Base-by-base conservation (phyloP, 306 rosid genomes). In the Casuarina glauca region DNA sequence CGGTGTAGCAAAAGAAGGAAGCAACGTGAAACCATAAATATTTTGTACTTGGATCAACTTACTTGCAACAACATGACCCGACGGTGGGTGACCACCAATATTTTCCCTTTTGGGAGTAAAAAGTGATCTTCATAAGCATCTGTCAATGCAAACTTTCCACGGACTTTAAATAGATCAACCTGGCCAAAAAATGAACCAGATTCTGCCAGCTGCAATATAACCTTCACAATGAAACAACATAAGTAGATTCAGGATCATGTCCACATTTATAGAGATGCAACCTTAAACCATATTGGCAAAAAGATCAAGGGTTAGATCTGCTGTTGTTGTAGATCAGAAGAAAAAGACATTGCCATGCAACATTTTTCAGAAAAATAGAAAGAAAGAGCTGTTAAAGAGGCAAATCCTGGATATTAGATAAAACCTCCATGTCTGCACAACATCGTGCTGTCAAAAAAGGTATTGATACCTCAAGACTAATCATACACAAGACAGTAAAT, bases 121-220 rank as follows among this genome's bases (percentile, higher is more conserved):
- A 91, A 95, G 79, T 95, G 99, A 88, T 95, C 94, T 88, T 95
- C 99, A 75, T 95, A 95, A 66, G 99, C 96, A 91, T 95, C 99
- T 49, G 99, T 86, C 80, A 95, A 82, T 17, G 99, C 99, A 74
- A 95, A 95, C 86, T 95, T 95, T 45, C 99, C 99, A 11, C 99
- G 99, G 61, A 95, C 97, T 87, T 91, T 95, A 84, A 95, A 95
- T 49, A 95, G 91, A 89, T 95, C 97, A 82, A 95, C 99, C 86
- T 95, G 99, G 81, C 91, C 87, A 63, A 95, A 91, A 90, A 95
- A 95, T 53, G 97, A 95, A 70, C 97, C 97, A 13, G 97, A 95
- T 88, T 95, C 99, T 79, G 99, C 97, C 79, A 95, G 82, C 83
- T 95, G 99, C 88, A 95, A 76, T 74, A 95, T 93, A 79, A 89